These are phyloP conservation scores for Ogataea saltuana DNA, from an alignment of 805 yeast species.

Conservation along the genomic window DNA sequence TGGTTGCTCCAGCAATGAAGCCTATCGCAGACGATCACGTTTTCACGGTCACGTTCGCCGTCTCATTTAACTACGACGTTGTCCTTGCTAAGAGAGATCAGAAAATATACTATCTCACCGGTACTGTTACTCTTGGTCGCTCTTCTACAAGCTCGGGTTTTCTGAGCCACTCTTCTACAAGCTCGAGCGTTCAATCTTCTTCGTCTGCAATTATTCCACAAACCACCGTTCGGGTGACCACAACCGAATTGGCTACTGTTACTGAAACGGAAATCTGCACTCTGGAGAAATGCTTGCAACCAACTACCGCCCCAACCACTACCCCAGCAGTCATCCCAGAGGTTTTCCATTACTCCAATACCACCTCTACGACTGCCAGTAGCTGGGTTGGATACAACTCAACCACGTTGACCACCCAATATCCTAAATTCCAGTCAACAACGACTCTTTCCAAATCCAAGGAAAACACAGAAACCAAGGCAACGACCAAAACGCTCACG, in stretches of 20 bases:
- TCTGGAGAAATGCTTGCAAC: neutral
- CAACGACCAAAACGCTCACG: constrained; percentile 6
- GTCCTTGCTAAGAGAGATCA: constrained; percentile 22
- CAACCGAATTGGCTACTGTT: neutral
- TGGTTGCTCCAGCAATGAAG: constrained; percentile 15
- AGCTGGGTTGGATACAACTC: constrained; percentile 6
- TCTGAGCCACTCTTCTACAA: constrained; percentile 3
- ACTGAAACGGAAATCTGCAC: constrained; percentile 3
- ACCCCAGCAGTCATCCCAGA: neutral
- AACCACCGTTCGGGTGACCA: neutral
- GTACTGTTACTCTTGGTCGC: constrained; percentile 14
- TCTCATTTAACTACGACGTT: constrained; percentile 11
- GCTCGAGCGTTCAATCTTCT: neutral
- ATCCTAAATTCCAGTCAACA: constrained; percentile 5
- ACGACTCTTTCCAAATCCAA: constrained; percentile 2
- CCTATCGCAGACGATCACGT: constrained; percentile 12
- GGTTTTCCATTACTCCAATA: constrained; percentile 4
- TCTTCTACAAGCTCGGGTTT: no score
- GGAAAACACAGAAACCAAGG: constrained; percentile 4
- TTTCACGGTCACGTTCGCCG: constrained; percentile 26
- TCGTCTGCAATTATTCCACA: neutral
- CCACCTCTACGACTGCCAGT: neutral
- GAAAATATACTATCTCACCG: constrained; percentile 22
- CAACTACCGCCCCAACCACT: neutral
- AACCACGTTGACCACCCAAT: constrained; percentile 5